Evolutionary conservation across 163 green algal genomes (phyloP).

Genomic region (Scenedesmus sp.): DNA sequence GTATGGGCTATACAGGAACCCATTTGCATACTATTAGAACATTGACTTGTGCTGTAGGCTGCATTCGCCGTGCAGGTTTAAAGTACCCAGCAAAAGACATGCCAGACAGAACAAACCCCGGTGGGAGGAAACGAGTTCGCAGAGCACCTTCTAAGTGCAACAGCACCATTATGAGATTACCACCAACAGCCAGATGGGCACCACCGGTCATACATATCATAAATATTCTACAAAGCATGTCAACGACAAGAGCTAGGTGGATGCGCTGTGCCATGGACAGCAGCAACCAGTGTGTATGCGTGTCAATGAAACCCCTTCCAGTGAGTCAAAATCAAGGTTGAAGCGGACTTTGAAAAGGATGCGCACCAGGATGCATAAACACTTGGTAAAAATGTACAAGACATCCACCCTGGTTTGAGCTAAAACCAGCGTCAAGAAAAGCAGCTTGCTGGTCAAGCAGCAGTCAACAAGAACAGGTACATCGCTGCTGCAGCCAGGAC

Average conservation of each 20-base stretch:
- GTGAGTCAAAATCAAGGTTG: background rate
- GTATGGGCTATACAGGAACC: too few species aligned
- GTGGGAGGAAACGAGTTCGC: too few species aligned
- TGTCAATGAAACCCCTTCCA: background rate
- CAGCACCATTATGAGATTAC: too few species aligned
- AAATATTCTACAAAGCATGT: background rate
- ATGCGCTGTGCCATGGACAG: background rate
- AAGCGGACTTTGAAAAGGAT: background rate
- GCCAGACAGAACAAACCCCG: too few species aligned
- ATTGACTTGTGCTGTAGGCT: too few species aligned
- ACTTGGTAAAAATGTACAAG: background rate
- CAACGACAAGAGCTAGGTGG: background rate
- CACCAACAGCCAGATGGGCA: background rate
- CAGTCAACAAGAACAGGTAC: background rate
- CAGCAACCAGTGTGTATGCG: background rate
- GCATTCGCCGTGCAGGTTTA: too few species aligned
- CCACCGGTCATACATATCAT: background rate
- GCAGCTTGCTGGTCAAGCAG: background rate
- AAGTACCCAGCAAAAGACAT: too few species aligned
- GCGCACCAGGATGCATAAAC: conserved; percentile 2
- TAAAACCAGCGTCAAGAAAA: background rate
- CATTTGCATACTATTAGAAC: too few species aligned
- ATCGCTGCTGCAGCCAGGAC: conserved; percentile 10
- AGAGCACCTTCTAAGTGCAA: too few species aligned
- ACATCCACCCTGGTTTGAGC: background rate